Percentiles rank a stretch among this genome's conserved stretches.
phyloP scores from a whole-genome alignment of 2,329 filamentous ascomycete species.

The Colletotrichum orbiculare region DNA sequence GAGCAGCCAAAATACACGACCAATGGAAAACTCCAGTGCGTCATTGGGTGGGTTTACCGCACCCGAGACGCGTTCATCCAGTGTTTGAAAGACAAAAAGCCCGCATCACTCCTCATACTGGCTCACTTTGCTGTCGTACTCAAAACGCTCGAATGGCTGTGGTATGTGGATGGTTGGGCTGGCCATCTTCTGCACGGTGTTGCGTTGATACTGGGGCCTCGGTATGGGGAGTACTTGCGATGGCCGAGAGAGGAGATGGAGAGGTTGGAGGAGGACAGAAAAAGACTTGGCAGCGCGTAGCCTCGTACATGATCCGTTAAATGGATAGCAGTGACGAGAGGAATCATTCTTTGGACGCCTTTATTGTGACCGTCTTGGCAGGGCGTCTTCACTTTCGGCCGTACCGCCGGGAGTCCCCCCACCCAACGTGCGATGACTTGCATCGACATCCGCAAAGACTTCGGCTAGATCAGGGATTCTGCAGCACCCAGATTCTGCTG shows the following conservation, averaged over 20 bases:
- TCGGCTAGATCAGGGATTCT: too few species aligned
- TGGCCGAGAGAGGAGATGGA: slow-evolving; percentile 42
- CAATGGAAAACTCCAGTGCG: slow-evolving; percentile 28
- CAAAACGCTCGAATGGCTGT: slow-evolving; percentile 33
- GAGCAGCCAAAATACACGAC: slow-evolving; percentile 12
- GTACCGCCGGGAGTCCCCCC: too few species aligned
- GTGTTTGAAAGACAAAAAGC: slow-evolving; percentile 26
- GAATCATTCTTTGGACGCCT: too few species aligned
- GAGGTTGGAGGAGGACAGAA: slow-evolving; percentile 17
- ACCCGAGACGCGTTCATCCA: slow-evolving; percentile 29
- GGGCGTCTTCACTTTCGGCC: too few species aligned
- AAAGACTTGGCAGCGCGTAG: neutral
- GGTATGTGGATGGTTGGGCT: slow-evolving; percentile 39
- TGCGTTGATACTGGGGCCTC: slow-evolving; percentile 14
- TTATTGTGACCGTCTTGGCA: too few species aligned
- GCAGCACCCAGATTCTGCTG: too few species aligned
- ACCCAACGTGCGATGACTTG: too few species aligned
- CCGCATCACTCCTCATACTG: slow-evolving; percentile 35
- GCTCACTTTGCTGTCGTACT: slow-evolving; percentile 38
- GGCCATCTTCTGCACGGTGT: slow-evolving; percentile 28
- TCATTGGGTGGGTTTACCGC: slow-evolving; percentile 36
- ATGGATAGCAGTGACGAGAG: too few species aligned
- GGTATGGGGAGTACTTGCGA: slow-evolving; percentile 29
- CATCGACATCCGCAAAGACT: too few species aligned
- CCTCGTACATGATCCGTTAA: neutral